Evolutionary conservation across 2,329 filamentous ascomycete genomes (phyloP).

Genomic region (Colletotrichum cereale): DNA sequence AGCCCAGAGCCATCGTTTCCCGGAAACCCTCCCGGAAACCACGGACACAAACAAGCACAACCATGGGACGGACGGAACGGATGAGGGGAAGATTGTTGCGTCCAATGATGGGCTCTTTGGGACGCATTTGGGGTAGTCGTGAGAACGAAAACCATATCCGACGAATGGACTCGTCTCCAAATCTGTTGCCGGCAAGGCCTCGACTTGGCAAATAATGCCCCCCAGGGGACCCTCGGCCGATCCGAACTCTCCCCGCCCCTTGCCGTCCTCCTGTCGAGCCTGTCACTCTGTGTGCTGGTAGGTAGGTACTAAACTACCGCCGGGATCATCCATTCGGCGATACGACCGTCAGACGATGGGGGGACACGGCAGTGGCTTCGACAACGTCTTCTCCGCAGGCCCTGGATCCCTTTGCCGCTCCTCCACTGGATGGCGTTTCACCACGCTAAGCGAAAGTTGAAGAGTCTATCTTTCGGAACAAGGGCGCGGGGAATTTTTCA

Average conservation of each 20-base stretch:
- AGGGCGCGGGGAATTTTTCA: not conserved
- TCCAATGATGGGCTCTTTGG: not conserved
- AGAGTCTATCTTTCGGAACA: conserved; percentile 18
- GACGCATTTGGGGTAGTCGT: conserved; percentile 6
- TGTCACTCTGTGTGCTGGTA: not conserved
- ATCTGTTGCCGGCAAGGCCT: conserved; percentile 13
- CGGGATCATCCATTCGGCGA: conserved; percentile 34
- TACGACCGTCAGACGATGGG: conserved; percentile 27
- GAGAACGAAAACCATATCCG: conserved; percentile 32
- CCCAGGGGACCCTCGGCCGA: conserved; percentile 33
- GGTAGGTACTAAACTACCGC: not conserved
- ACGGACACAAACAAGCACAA: conserved; percentile 6
- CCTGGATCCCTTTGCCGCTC: not conserved
- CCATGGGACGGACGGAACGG: conserved; percentile 25
- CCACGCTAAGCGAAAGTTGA: not conserved
- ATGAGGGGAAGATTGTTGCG: conserved; percentile 20
- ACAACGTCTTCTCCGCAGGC: conserved; percentile 27
- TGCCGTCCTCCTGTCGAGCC: conserved; percentile 20
- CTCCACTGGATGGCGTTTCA: conserved; percentile 1
- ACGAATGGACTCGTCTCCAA: conserved; percentile 16
- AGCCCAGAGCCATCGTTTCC: conserved; percentile 4
- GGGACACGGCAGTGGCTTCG: conserved; percentile 21
- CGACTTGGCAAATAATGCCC: conserved; percentile 22
- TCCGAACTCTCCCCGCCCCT: conserved; percentile 31
- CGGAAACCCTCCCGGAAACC: conserved; percentile 18